phyloP scores from a whole-genome alignment of 108 stramenopile species.

The Epithemia pelagica region DNA sequence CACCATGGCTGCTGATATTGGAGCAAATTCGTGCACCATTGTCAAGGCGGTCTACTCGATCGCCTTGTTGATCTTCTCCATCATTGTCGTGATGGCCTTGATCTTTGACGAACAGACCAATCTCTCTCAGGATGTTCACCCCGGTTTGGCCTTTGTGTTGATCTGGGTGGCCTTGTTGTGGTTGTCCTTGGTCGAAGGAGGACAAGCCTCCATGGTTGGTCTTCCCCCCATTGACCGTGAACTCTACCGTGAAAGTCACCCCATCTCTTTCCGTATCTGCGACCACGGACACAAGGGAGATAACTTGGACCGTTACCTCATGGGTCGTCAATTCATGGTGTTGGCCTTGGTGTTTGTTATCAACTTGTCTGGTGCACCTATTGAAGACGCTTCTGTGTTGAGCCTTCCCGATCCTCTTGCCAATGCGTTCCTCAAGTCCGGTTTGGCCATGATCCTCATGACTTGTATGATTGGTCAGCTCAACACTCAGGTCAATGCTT shows the following conservation, averaged over 20 bases:
- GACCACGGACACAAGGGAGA: conserved; percentile 61
- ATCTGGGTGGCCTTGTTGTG: conserved; percentile 50
- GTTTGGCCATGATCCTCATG: conserved; percentile 51
- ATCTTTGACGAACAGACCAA: no score
- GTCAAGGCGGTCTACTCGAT: conserved; percentile 31
- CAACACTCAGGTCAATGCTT: conserved; percentile 52
- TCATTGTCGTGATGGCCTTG: no score
- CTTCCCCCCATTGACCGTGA: conserved; percentile 56
- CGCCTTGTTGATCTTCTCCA: no score
- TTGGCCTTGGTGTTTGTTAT: conserved; percentile 48
- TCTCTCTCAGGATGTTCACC: conserved; percentile 42
- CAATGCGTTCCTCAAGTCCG: conserved; percentile 42
- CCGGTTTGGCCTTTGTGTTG: conserved; percentile 37
- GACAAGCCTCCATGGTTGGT: conserved; percentile 71
- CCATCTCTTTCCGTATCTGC: conserved; percentile 52
- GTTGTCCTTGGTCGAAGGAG: conserved; percentile 75
- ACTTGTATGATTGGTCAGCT: conserved; percentile 58
- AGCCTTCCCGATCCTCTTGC: conserved; percentile 34
- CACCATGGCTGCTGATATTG: no score
- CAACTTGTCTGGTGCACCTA: conserved; percentile 43
- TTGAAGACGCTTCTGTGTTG: conserved; percentile 37
- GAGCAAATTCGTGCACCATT: conserved; percentile 9
- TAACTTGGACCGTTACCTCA: conserved; percentile 78
- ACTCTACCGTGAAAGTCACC: conserved; percentile 65
- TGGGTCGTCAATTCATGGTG: conserved; percentile 86